These are phyloP conservation scores for Axilococcus clingmanii DNA, from an alignment of 139 green algal species.

Conservation along the genomic window DNA sequence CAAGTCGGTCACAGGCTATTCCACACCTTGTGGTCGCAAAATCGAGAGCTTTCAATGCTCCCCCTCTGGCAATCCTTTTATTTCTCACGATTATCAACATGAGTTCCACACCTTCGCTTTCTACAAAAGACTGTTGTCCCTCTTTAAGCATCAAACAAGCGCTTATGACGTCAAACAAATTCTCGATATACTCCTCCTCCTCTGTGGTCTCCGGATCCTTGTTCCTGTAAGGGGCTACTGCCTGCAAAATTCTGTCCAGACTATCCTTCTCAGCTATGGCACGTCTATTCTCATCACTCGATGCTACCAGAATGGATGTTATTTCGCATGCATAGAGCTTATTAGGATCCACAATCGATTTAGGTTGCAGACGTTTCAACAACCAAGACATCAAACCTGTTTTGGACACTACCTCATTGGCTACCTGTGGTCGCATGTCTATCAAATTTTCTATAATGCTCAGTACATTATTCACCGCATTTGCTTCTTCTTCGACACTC, in stretches of 20 bases:
- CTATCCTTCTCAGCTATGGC: conserved; percentile 1
- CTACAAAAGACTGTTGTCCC: conserved; percentile 54
- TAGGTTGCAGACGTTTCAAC: conserved; percentile 55
- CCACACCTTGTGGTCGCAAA: conserved; percentile 70
- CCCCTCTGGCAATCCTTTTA: conserved; percentile 49
- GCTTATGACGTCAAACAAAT: conserved; percentile 84
- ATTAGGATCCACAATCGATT: conserved; percentile 62
- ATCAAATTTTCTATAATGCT: conserved; percentile 82
- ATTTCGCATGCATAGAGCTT: conserved; percentile 82
- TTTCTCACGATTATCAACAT: conserved; percentile 86
- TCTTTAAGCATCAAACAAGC: conserved; percentile 59
- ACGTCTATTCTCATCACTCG: neutral
- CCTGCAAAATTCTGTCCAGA: conserved; percentile 3
- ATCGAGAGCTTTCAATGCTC: conserved; percentile 77
- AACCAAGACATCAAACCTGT: conserved; percentile 76
- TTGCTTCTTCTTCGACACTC: conserved; percentile 51
- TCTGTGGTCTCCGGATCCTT: conserved; percentile 35
- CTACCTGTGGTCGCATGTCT: conserved; percentile 56
- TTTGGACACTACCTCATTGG: conserved; percentile 7
- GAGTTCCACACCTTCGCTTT: conserved; percentile 67
- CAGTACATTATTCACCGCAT: conserved; percentile 65
- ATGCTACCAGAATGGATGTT: conserved; percentile 35
- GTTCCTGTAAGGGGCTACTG: conserved; percentile 8
- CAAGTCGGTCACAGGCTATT: conserved; percentile 46
- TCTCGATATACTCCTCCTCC: conserved; percentile 78